phyloP scores from a whole-genome alignment of 495 filamentous ascomycete species.

The Friedmanniomyces endolithicus region DNA sequence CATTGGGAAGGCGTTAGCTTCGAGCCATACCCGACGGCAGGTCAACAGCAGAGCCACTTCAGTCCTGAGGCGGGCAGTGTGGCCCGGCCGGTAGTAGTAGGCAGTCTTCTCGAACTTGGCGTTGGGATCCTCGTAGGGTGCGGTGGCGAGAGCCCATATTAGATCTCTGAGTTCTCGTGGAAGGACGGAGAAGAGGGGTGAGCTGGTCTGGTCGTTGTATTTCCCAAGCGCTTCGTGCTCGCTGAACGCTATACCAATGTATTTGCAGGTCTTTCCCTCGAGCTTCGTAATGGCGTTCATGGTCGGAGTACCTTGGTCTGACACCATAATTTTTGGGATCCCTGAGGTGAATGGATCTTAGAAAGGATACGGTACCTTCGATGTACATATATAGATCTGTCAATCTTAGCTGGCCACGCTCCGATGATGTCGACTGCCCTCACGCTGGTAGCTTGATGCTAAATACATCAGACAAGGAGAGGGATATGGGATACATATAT shows the following conservation, averaged over 20 bases:
- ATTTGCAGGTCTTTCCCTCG: not conserved
- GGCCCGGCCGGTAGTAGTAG: slow-evolving; percentile 25
- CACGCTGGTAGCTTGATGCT: no score
- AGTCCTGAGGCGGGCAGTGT: slow-evolving; percentile 19
- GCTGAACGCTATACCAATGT: not conserved
- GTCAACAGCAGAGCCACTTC: slow-evolving; percentile 25
- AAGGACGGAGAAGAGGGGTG: slow-evolving; percentile 25
- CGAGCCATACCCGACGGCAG: slow-evolving; percentile 25
- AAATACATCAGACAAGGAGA: no score
- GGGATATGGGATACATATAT: no score
- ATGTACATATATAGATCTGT: no score
- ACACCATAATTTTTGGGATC: not conserved
- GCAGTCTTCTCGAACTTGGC: slow-evolving; percentile 11
- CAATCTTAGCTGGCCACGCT: no score
- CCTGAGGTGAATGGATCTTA: not conserved
- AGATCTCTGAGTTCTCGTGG: slow-evolving; percentile 26
- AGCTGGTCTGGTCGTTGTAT: slow-evolving; percentile 8
- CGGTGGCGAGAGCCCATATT: slow-evolving; percentile 27
- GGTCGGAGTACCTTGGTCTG: not conserved
- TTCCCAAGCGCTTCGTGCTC: slow-evolving; percentile 2
- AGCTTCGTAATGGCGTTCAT: not conserved
- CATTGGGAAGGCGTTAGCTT: slow-evolving; percentile 22
- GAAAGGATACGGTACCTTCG: no score
- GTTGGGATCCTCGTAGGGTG: slow-evolving; percentile 21
- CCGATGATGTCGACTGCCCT: no score